Evolutionary conservation across 805 yeast genomes (phyloP).

Genomic region (Candida morakotiae): DNA sequence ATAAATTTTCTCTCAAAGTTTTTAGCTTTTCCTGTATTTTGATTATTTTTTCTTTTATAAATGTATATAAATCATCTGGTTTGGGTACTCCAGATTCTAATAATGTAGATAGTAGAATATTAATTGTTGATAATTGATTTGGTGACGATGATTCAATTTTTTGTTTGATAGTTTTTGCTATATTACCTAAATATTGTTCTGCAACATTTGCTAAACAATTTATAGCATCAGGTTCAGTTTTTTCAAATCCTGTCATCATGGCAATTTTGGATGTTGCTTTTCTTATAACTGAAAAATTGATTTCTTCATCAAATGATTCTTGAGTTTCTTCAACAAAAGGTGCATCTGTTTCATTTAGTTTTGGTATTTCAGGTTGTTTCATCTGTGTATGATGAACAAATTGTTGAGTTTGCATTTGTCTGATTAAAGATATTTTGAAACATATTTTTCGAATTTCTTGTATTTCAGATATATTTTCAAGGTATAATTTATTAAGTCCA

Average conservation of each 20-base stretch:
- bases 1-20: constrained; percentile 65
- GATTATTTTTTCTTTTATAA: constrained; percentile 65
- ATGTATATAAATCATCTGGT: constrained; percentile 71
- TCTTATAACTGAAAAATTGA: constrained; percentile 63
- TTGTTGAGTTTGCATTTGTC: constrained; percentile 86
- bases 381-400: constrained; percentile 71
- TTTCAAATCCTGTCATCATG: constrained; percentile 91
- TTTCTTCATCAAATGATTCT: constrained; percentile 21
- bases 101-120: constrained; percentile 57
- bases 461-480: constrained; percentile 68
- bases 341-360: constrained; percentile 65
- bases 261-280: constrained; percentile 72
- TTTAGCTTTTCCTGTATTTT: constrained; percentile 66
- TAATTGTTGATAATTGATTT: constrained; percentile 36
- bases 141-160: constrained; percentile 63
- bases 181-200: constrained; percentile 69
- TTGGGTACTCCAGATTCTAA: constrained; percentile 83
- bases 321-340: constrained; percentile 46
- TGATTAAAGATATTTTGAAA: constrained; percentile 79
- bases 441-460: constrained; percentile 87
- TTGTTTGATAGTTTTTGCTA: constrained; percentile 64
- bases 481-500: constrained; percentile 60
- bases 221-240: constrained; percentile 72
- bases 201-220: constrained; percentile 81
- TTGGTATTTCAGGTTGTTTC: constrained; percentile 63